Percentiles rank a stretch among this genome's conserved stretches.
Conservation (phyloP, 768 basidiomycete genomes). For the Tulasnella sp. region DNA sequence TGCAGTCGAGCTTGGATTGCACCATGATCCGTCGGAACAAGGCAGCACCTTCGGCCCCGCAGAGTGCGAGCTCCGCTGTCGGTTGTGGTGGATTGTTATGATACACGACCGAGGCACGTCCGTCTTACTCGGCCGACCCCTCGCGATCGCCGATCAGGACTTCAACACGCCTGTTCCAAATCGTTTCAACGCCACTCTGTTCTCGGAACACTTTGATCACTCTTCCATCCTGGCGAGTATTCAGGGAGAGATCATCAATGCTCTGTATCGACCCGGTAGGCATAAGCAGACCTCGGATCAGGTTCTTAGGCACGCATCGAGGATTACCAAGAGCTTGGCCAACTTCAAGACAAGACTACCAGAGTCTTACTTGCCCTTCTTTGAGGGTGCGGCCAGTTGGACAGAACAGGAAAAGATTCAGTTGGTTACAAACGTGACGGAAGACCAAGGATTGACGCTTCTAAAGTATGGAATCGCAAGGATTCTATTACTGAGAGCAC, state of each 20-base stretch:
- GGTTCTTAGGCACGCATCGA: conserved; percentile 61
- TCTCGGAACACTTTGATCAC: conserved; percentile 68
- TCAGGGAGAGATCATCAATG: conserved; percentile 81
- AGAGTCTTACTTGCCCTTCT: conserved; percentile 59
- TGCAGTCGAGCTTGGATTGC: conserved; percentile 70
- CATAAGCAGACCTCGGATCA: conserved; percentile 54
- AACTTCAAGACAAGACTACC: conserved; percentile 53
- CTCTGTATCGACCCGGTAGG: conserved; percentile 63
- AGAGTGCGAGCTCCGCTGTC: conserved; percentile 65
- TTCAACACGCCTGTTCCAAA: conserved; percentile 48
- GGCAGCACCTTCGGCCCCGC: conserved; percentile 52
- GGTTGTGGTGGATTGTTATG: conserved; percentile 74
- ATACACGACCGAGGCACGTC: conserved; percentile 82
- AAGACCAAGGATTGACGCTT: conserved; percentile 69
- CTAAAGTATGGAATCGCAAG: conserved; percentile 73
- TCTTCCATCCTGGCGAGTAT: conserved; percentile 69
- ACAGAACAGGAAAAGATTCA: conserved; percentile 46
- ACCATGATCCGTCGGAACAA: conserved; percentile 69
- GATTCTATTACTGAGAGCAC: conserved; percentile 60
- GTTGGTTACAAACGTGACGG: conserved; percentile 60
- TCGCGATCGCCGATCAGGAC: conserved; percentile 71
- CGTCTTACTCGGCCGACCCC: conserved; percentile 71
- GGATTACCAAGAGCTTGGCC: conserved; percentile 65
- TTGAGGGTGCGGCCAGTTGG: conserved; percentile 70
- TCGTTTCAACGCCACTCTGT: conserved; percentile 29